Base-by-base conservation (phyloP, 2,329 filamentous ascomycete genomes). In the Fusarium sp. region DNA sequence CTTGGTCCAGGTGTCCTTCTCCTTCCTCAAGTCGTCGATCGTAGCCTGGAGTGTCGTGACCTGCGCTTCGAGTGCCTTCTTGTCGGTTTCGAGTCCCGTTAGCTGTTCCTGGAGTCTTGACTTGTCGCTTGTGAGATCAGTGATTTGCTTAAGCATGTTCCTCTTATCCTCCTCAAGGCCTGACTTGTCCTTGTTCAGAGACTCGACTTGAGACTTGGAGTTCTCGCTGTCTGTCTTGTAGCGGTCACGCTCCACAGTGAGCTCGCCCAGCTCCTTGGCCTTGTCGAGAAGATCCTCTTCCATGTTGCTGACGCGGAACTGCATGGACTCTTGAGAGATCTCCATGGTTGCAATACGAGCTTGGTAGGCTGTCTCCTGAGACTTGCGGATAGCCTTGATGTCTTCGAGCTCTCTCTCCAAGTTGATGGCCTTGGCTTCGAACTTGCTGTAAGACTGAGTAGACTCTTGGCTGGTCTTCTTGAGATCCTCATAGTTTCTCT, bases 291-390 rank as follows among this genome's bases (percentile, higher is more conserved):
- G 68, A 25, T 79, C 77, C 12, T 56, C 56, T 49, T 79, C 74
- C 40, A 79, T 73, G 13, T 73, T 72, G 25, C 67, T 68, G 32
- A 75, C 67, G 2, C 76, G 75, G 69, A 78, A 75, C 43, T 78
- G 69, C 60, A 78, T 59, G 1, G 77, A 73, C 57, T 79, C 77
- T 53, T 78, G 72, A 15, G 77, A 78, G 37, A 79, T 78, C 54
- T 79, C 77, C 35, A 79, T 69, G 9, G 71, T 73, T 4, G 77
- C 71, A 13, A 79, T 74, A 16, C 73, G 77, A 13, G 77, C 76
- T 32, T 63, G 70, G 9, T 77, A 79, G 16, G 77, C 73, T 2
- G 68, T 78, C 58, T 78, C 74, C 8, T 78, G 75, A 16, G 72
- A 71, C 64, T 78, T 77, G 23, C 73, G 52, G 21, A 79, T 79